Evolutionary conservation across 1,284 basidiomycete species (phyloP).

Genomic region (Marasmius oreades): DNA sequence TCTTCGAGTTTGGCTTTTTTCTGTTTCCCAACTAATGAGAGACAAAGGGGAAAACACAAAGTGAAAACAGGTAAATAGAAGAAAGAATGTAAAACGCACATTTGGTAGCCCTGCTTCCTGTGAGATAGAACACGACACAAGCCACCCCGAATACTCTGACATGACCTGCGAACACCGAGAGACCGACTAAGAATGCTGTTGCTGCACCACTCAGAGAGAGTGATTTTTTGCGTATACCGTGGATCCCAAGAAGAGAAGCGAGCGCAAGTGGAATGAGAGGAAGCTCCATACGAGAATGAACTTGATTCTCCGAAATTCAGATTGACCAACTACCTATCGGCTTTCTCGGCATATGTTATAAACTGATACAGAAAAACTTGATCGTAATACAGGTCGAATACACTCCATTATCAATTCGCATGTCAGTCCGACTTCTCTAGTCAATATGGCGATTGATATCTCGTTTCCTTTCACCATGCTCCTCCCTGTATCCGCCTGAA

Average conservation of each 20-base stretch:
- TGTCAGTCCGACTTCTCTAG: too few species aligned
- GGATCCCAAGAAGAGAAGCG: conserved; percentile 37
- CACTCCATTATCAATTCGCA: too few species aligned
- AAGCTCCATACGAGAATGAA: neutral
- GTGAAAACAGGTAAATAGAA: neutral
- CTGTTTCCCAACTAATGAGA: conserved; percentile 50
- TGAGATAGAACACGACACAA: conserved; percentile 80
- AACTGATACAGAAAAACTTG: too few species aligned
- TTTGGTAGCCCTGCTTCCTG: conserved; percentile 84
- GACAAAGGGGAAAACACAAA: neutral
- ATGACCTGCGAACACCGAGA: conserved; percentile 57
- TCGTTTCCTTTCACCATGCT: neutral
- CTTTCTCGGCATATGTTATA: too few species aligned
- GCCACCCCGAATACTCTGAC: conserved; percentile 67
- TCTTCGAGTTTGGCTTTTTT: conserved; percentile 79
- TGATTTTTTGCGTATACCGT: conserved; percentile 50
- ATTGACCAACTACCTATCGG: too few species aligned
- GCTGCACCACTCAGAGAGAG: conserved; percentile 70
- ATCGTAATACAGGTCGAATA: too few species aligned
- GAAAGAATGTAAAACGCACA: conserved; percentile 33
- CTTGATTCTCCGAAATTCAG: too few species aligned
- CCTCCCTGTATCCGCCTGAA: neutral
- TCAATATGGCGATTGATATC: neutral
- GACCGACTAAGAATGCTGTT: conserved; percentile 75
- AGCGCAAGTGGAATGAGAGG: conserved; percentile 28